Percentiles rank a stretch among this genome's conserved stretches.
Evolutionary conservation across 2,329 filamentous ascomycete species (phyloP).

Genomic region (Penicillium oxalicum): DNA sequence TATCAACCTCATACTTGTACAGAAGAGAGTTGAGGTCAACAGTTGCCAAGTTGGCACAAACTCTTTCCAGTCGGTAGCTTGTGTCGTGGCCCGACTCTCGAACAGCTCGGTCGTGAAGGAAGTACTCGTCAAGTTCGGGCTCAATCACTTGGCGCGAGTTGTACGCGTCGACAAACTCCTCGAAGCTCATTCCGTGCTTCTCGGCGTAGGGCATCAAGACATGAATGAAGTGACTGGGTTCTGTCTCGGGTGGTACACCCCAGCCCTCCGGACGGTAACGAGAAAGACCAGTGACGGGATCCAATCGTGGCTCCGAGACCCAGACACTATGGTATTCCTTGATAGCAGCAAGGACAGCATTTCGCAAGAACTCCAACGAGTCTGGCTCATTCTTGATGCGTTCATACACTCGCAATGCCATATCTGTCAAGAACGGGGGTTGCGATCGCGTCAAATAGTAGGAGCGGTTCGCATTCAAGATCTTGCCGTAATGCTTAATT

Average conservation of each 20-base stretch:
- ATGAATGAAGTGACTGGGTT: slow-evolving; percentile 79
- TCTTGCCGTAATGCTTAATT: slow-evolving; percentile 97
- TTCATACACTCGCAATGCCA: slow-evolving; percentile 90
- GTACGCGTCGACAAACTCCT: slow-evolving; percentile 83
- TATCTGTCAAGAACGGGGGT: slow-evolving; percentile 94
- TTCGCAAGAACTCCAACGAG: slow-evolving; percentile 72
- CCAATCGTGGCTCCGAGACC: slow-evolving; percentile 71
- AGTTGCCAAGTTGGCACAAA: slow-evolving; percentile 83
- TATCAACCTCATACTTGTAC: slow-evolving; percentile 96
- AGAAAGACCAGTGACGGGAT: slow-evolving; percentile 71
- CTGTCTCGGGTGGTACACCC: slow-evolving; percentile 87
- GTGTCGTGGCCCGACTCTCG: slow-evolving; percentile 97
- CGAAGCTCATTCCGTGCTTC: slow-evolving; percentile 75
- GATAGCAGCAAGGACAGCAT: slow-evolving; percentile 80
- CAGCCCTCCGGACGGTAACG: slow-evolving; percentile 76
- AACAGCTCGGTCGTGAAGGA: slow-evolving; percentile 90
- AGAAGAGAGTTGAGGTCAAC: slow-evolving; percentile 91
- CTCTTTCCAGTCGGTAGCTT: slow-evolving; percentile 81
- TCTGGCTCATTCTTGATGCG: slow-evolving; percentile 82
- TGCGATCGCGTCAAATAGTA: slow-evolving; percentile 95
- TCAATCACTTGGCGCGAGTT: slow-evolving; percentile 71
- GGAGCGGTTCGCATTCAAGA: slow-evolving; percentile 90
- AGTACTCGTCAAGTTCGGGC: slow-evolving; percentile 89
- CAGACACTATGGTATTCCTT: slow-evolving; percentile 94
- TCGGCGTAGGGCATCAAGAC: slow-evolving; percentile 73